These are phyloP conservation scores for Magnusiomyces fungicola DNA, from an alignment of 1,139 yeast species.

Conservation along the genomic window DNA sequence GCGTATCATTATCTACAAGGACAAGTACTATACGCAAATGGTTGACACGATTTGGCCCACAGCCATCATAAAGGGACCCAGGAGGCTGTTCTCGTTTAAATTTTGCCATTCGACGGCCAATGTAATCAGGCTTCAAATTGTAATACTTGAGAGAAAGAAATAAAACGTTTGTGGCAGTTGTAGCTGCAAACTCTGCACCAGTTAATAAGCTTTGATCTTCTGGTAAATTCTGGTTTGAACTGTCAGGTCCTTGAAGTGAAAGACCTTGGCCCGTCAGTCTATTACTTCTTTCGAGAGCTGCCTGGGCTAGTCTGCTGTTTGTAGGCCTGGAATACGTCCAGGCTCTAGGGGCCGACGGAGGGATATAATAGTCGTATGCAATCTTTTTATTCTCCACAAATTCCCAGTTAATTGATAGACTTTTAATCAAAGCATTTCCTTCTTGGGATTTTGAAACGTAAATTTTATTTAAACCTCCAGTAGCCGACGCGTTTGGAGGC, in stretches of 20 bases:
- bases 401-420: too few relatives aligned
- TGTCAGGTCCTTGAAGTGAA: too few relatives aligned
- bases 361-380: conserved; percentile 38
- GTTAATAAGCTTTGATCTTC: too few relatives aligned
- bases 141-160: conserved; percentile 75
- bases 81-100: conserved; percentile 34
- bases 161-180: conserved; percentile 51
- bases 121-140: conserved; percentile 80
- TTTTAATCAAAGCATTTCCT: too few relatives aligned
- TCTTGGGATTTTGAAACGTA: too few relatives aligned
- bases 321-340: background rate
- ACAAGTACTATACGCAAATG: conserved; percentile 54
- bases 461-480: too few relatives aligned
- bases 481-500: too few relatives aligned
- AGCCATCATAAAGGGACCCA: conserved; percentile 23
- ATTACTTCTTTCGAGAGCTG: background rate
- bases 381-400: conserved; percentile 39
- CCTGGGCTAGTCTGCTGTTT: background rate
- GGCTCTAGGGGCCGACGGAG: background rate
- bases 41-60: conserved; percentile 11
- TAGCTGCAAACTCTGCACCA: conserved; percentile 43
- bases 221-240: too few relatives aligned
- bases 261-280: background rate
- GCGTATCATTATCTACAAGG: conserved; percentile 75
- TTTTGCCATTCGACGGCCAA: conserved; percentile 60